Conservation (phyloP, 1,284 basidiomycete genomes). For the Schizophyllum amplum region DNA sequence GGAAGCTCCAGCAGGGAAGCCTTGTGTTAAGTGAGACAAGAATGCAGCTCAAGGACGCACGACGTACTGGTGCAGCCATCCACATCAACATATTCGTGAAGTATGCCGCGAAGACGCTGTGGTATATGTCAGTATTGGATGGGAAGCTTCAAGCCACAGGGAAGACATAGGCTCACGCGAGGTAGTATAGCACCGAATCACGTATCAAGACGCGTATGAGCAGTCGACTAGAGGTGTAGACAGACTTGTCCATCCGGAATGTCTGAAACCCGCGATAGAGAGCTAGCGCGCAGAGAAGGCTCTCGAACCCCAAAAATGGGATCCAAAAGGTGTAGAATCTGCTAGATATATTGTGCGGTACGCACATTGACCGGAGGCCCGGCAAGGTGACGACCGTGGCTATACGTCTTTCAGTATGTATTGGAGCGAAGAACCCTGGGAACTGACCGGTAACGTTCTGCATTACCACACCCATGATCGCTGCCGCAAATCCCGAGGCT, state of each 20-base stretch:
- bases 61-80: conserved; percentile 35
- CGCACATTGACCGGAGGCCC: conserved; percentile 23
- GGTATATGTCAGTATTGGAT: conserved; percentile 1
- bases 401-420: conserved; percentile 8
- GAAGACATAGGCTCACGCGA: conserved; percentile 30
- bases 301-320: conserved; percentile 46
- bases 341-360: too few species aligned
- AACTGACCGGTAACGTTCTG: conserved; percentile 31
- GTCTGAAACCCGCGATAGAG: conserved; percentile 38
- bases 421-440: conserved; percentile 7
- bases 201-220: conserved; percentile 43
- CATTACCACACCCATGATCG: conserved; percentile 38
- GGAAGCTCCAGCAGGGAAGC: conserved; percentile 38
- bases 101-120: conserved; percentile 48
- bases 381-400: conserved; percentile 22
- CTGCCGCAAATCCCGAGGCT: conserved; percentile 31
- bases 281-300: conserved; percentile 40
- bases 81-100: conserved; percentile 45
- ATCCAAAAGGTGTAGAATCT: conserved; percentile 50
- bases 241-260: conserved; percentile 25
- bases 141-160: neutral
- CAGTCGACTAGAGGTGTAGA: conserved; percentile 33
- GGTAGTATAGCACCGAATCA: conserved; percentile 48
- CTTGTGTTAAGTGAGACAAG: conserved; percentile 11
- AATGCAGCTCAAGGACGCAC: neutral